Percentiles rank a stretch among this genome's conserved stretches.
Conservation (phyloP, 2,329 filamentous ascomycete genomes). For the Apiospora marii region DNA sequence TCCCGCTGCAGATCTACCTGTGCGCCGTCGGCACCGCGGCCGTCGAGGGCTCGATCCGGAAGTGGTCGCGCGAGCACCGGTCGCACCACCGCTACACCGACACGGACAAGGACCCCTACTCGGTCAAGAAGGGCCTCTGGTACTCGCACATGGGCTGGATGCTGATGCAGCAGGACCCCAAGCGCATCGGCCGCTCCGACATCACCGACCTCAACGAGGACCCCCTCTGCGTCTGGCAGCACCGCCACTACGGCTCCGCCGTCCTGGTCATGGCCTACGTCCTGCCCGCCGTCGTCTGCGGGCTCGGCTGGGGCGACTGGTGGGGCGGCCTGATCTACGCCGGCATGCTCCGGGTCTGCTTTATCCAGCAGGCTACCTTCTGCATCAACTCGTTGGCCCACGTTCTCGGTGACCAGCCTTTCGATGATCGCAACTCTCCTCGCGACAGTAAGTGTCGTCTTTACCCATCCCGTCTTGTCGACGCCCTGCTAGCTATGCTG, state of each 20-base stretch:
- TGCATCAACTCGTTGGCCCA: constrained; percentile 62
- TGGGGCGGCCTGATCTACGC: constrained; percentile 58
- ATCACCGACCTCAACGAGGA: constrained; percentile 60
- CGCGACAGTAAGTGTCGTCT: constrained; percentile 58
- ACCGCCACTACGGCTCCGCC: constrained; percentile 55
- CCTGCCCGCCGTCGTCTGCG: constrained; percentile 56
- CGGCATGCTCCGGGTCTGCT: constrained; percentile 59
- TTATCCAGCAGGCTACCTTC: constrained; percentile 61
- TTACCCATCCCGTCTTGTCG: neutral
- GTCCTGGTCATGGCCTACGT: constrained; percentile 55
- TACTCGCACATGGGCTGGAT: constrained; percentile 61
- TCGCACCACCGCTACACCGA: constrained; percentile 61
- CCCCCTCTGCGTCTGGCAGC: constrained; percentile 57
- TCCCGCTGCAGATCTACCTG: constrained; percentile 54
- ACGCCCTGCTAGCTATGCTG: too few species aligned
- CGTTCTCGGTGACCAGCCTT: constrained; percentile 69
- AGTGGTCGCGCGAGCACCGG: constrained; percentile 58
- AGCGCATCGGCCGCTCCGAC: constrained; percentile 58
- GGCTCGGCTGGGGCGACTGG: constrained; percentile 56
- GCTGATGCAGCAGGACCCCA: constrained; percentile 62
- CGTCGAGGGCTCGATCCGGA: constrained; percentile 57
- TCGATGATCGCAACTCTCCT: constrained; percentile 75
- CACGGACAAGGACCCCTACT: constrained; percentile 60
- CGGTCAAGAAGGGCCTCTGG: constrained; percentile 57
- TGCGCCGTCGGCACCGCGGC: constrained; percentile 55